phyloP scores from a whole-genome alignment of 495 filamentous ascomycete genomes.

The Hyaloscypha variabilis region DNA sequence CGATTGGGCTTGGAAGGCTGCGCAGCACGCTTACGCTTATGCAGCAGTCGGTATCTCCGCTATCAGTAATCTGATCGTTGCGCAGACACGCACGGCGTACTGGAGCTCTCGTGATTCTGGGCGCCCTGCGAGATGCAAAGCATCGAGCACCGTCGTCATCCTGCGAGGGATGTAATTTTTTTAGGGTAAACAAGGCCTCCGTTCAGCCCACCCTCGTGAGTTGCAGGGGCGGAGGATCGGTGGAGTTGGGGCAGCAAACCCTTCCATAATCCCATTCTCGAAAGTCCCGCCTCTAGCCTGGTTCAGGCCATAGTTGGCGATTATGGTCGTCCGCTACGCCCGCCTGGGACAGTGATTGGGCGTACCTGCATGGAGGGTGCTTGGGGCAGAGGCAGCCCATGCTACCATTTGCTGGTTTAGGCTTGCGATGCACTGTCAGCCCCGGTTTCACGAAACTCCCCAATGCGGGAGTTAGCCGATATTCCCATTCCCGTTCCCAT shows the following conservation, averaged over 20 bases:
- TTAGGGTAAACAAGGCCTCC: not conserved
- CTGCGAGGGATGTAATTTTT: not conserved
- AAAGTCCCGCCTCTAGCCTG: not conserved
- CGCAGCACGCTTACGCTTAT: conserved; percentile 12
- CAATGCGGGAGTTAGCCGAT: not conserved
- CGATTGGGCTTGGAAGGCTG: not conserved
- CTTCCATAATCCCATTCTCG: not conserved
- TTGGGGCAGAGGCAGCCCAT: not conserved
- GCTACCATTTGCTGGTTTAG: not conserved
- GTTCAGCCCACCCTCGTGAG: not conserved
- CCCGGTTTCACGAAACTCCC: not conserved
- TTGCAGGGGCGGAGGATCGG: not conserved
- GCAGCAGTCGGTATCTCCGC: conserved; percentile 13
- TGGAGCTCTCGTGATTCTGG: not conserved
- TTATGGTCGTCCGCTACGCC: not conserved
- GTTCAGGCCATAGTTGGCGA: not conserved
- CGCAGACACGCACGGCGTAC: not conserved
- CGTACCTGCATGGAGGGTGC: not conserved
- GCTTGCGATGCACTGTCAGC: not conserved
- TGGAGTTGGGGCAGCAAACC: not conserved
- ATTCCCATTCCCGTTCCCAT: not conserved
- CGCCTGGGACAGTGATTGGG: not conserved
- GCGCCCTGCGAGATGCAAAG: not conserved
- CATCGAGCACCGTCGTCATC: not conserved
- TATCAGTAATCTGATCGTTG: conserved; percentile 5